Base-by-base conservation (phyloP, 495 filamentous ascomycete species). In the Podospora conica region DNA sequence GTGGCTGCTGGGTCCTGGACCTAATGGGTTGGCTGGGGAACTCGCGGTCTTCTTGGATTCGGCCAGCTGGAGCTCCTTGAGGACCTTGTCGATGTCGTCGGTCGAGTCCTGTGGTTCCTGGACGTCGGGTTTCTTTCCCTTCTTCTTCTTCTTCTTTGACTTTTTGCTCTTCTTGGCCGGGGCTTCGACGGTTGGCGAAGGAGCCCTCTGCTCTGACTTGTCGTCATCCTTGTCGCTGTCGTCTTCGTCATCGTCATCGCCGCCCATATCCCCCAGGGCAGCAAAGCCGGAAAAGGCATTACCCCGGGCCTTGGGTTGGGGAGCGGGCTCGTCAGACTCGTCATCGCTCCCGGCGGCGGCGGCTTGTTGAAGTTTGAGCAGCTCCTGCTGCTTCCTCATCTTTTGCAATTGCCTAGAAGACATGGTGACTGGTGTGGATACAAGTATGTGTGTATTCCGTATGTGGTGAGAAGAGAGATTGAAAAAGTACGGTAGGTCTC, bases 21-120 rank as follows among this genome's bases (percentile, higher is more conserved):
- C 40, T 8, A 48, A 48, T n/a, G 3, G 18, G 0, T n/a, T 48
- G 15, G 40, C 40, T 18, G 40, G 8, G 29, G 29, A 9, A 11
- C 40, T 48, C 18, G 11, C 48, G 28, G 56, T 24, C 61, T 67
- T 18, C 57, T 58, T 48, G 9, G 70, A 28, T 1, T 69, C 63
- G 20, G 71, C 72, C 6, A 85, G 66, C 55, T 79, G 77, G 55
- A 98, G 80, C 66, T 90, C 86, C 63, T 83, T 83, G 53, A 98
- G 77, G 1, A 90, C 93, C 60, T 79, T 78, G 73, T 97, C 93
- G 63, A 97, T 96, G 66, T 97, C 94, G 71, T 96, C 92, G 11
- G 83, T 75, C 7, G 70, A 80, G 56, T 79, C 75, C 10, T 74
- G 71, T 20, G 68, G 54, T 24, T 70, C 61, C 20, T 70, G 58